A percentile compares a stretch with the other conserved stretches of the same genome.
phyloP scores from a whole-genome alignment of 371 early-diverging fungal species.

The Rhizopus delemar region DNA sequence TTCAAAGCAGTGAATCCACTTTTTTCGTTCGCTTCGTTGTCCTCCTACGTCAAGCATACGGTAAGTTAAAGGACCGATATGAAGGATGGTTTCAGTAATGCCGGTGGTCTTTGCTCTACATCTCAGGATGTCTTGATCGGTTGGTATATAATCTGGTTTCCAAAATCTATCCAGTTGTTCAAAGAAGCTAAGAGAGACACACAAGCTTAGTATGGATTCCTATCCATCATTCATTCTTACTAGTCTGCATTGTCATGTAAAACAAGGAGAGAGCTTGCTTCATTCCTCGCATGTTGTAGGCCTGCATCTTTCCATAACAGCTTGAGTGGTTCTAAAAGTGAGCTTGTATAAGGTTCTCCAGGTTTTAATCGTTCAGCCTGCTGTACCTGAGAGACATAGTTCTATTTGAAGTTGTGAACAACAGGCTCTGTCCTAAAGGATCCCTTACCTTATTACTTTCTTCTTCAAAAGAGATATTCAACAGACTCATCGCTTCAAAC shows the following conservation, averaged over 20 bases:
- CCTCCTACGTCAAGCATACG: constrained; percentile 80
- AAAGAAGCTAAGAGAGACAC: constrained; percentile 15
- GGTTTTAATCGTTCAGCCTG: constrained; percentile 41
- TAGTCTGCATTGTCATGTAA: constrained; percentile 78
- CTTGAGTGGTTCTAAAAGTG: constrained; percentile 74
- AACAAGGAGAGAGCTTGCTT: constrained; percentile 72
- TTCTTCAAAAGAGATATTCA: constrained; percentile 17
- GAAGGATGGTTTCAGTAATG: constrained; percentile 75
- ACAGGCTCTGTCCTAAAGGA: neutral
- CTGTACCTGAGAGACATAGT: constrained; percentile 28
- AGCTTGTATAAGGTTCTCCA: constrained; percentile 64
- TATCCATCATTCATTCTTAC: constrained; percentile 30
- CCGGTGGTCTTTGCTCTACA: constrained; percentile 85
- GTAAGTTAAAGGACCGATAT: constrained; percentile 61
- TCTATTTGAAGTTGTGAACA: constrained; percentile 9
- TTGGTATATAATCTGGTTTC: constrained; percentile 13
- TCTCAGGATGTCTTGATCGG: constrained; percentile 78
- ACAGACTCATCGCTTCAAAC: constrained; percentile 56
- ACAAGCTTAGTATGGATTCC: too few relatives aligned
- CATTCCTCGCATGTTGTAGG: constrained; percentile 65
- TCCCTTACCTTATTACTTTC: constrained; percentile 7
- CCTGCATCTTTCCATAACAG: constrained; percentile 78
- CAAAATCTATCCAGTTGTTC: constrained; percentile 12
- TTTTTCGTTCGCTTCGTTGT: constrained; percentile 86
- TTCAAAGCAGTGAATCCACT: constrained; percentile 95